Conservation (phyloP, 495 filamentous ascomycete species). For the Hypoxylon crocopeplum region DNA sequence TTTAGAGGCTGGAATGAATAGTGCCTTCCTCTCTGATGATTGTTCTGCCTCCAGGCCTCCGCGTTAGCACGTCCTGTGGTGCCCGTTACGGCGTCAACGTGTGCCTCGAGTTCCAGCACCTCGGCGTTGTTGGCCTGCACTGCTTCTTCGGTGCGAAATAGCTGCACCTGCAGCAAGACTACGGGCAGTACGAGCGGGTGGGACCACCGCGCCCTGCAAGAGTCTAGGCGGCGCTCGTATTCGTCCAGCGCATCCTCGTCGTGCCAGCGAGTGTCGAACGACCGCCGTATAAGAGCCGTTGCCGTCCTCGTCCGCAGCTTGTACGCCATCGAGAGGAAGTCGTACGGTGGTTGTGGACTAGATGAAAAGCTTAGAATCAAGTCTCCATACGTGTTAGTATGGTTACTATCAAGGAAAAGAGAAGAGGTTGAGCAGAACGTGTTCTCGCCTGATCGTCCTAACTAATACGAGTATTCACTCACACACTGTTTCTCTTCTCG, state of each 20-base stretch:
- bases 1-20: conserved; percentile 32
- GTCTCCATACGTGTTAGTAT: conserved; percentile 32
- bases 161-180: conserved; percentile 43
- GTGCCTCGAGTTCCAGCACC: conserved; percentile 36
- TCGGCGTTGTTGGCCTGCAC: conserved; percentile 42
- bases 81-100: conserved; percentile 43
- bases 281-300: conserved; percentile 42
- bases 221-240: conserved; percentile 43
- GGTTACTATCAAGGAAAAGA: background rate
- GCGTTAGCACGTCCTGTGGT: conserved; percentile 37
- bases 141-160: conserved; percentile 42
- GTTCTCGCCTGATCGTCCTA: background rate
- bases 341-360: conserved; percentile 43
- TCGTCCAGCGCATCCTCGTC: conserved; percentile 43
- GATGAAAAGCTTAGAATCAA: conserved; percentile 45
- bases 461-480: too few species aligned
- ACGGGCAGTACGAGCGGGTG: conserved; percentile 43
- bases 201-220: conserved; percentile 42
- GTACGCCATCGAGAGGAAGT: conserved; percentile 47
- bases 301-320: conserved; percentile 35
- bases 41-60: conserved; percentile 35
- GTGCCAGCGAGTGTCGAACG: conserved; percentile 43
- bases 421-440: background rate
- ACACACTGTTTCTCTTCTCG: conserved; percentile 39
- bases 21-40: conserved; percentile 17